Base-by-base conservation (phyloP, 257 asterid genomes). In the Scutellaria galericulata region DNA sequence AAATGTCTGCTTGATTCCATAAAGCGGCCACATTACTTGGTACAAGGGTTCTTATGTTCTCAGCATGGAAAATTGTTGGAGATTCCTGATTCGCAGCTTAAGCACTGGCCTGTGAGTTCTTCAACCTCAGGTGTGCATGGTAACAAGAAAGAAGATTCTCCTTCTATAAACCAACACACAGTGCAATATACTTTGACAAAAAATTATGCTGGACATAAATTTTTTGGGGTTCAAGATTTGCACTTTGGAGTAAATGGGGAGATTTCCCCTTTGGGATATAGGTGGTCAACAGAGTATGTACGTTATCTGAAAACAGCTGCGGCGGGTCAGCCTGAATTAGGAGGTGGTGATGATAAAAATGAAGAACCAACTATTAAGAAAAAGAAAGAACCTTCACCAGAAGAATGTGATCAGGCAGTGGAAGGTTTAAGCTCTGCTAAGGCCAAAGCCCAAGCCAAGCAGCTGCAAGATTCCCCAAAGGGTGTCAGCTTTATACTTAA, bases 321-420 rank as follows among this genome's bases (percentile, higher is more conserved):
- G 35, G 86, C 89, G 5, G 89, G 89, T 56, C 82, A 86, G 82
- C 93, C 90, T 71, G 75, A 83, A 57, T 71, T 82, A 57, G 85
- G 78, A 53, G 83, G 81, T 12, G 73, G 73, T 56, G 82, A 83
- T 70, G 84, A 83, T 78, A 88, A 77, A 73, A 81, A 83, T 58
- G 91, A 87, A 80, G 92, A 86, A 80, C 40, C 85, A 18, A 81
- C 76, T 42, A 58, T 62, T 51, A 89, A 86, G 79, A 86, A 83
- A 82, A 91, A 91, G 87, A 94, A 88, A 80, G 97, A 91, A 74
- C 85, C 99, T 76, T 94, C 99, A 13, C 97, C 97, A 8, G 99
- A 91, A 85, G 99, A 94, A 79, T 94, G 99, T 75, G 99, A 94
- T 77, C 95, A 89, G 77, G 97, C 99, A 41, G 97, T 91, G 70